Evolutionary conservation across 208 protist species (phyloP), one percentile per base, ranked within the genome.

Genomic region (Trypanosoma melophagium): DNA sequence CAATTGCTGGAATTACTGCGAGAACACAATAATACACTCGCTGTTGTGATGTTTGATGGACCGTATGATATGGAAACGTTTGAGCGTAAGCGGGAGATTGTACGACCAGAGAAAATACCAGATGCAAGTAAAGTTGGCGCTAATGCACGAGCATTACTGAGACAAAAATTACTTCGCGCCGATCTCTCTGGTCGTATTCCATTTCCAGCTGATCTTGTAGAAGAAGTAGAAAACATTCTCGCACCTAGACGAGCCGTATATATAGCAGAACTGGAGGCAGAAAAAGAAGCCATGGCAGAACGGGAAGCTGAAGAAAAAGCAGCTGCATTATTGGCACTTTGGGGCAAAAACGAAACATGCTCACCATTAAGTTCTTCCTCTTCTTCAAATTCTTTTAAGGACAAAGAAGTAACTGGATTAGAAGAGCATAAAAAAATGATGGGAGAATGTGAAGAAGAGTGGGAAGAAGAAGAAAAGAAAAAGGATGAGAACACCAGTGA

Each of bases 11-110:
- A 83, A 7, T 21, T 79, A 31, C 28, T 84, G n/a, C 1, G 5
- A 35, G 35, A 72, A 45, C 31, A 59, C 25, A 83, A 81, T 60
- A 71, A 16, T 24, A 71, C 69, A 1, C 70, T 84, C n/a, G 69
- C 79, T 22, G 71, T 81, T 3, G 72, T 84, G 2, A 31, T 75
- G 42, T 76, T 70, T 50, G 75, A 84, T 53, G 68, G 75, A 7
- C 75, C 79, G 19, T 76, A 84, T 54, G 68, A 84, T 60, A 65
- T 63, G n/a, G 42, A 60, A 3, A 81, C 70, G 3, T 50, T 84
- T 28, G 64, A 71, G 22, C 54, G 62, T 22, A 45, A 80, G 17
- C 55, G 41, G 9, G 40, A 60, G 13, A 22, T 38, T 7, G 45
- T 42, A 49, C 19, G 19, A 3, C 60, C 55, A 61, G 61, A 66